phyloP scores from a whole-genome alignment of 148 eudicot genomes.

The Rhododendron vialii region DNA sequence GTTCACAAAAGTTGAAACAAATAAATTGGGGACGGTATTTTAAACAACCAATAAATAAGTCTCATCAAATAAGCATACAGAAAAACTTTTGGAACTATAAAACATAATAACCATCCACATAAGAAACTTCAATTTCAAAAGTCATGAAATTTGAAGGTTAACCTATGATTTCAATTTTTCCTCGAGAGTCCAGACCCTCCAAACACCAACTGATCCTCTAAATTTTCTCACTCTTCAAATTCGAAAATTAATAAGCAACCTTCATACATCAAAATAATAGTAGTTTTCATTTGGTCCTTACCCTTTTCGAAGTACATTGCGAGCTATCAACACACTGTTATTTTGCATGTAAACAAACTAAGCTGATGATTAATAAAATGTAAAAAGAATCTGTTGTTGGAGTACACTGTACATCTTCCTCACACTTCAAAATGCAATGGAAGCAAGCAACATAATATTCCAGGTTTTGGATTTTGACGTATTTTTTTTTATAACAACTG shows the following conservation, averaged over 20 bases:
- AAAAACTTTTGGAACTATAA: background rate
- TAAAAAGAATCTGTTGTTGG: background rate
- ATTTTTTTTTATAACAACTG: no score
- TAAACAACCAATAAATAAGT: background rate
- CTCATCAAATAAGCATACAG: background rate
- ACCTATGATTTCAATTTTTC: background rate
- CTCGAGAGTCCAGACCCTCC: background rate
- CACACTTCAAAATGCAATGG: background rate
- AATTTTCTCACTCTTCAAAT: background rate
- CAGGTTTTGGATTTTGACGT: background rate
- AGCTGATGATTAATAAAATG: background rate
- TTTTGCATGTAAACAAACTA: background rate
- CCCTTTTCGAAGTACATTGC: background rate
- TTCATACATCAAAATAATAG: background rate
- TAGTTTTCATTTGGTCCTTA: background rate
- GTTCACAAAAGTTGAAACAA: background rate
- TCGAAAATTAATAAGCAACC: background rate
- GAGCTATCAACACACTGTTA: background rate
- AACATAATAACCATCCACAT: background rate
- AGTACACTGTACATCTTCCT: background rate
- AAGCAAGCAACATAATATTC: background rate
- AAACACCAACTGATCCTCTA: background rate
- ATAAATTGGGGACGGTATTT: background rate
- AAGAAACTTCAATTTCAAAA: background rate
- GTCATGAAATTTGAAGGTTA: background rate